Evolutionary conservation across 1,139 yeast genomes (phyloP).

Genomic region (Diutina rugosa): DNA sequence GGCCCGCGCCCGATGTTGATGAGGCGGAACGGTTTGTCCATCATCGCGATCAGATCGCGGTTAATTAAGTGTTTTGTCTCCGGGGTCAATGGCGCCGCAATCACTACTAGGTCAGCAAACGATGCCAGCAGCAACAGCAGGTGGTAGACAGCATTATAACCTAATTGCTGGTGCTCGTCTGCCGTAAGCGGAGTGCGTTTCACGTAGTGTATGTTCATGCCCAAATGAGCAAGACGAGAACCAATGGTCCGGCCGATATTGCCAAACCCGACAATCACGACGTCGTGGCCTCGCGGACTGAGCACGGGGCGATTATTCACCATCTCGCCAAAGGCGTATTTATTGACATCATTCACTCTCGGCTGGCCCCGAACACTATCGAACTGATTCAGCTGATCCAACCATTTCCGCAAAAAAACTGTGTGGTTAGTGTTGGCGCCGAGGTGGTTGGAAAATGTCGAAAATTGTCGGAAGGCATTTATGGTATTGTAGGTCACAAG

Average conservation of each 20-base stretch:
- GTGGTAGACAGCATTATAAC: constrained; percentile 34
- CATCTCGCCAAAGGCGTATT: constrained; percentile 33
- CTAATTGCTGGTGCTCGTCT: constrained; percentile 22
- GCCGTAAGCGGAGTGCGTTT: constrained; percentile 38
- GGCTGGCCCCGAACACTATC: not conserved
- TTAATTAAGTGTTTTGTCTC: constrained; percentile 48
- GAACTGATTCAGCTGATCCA: constrained; percentile 16
- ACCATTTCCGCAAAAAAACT: constrained; percentile 21
- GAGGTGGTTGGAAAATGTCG: constrained; percentile 32
- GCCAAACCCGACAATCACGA: constrained; percentile 69
- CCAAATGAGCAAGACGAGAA: constrained; percentile 38
- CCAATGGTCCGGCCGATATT: constrained; percentile 62
- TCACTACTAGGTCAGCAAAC: constrained; percentile 44
- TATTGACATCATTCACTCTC: constrained; percentile 15
- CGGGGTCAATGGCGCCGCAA: constrained; percentile 57
- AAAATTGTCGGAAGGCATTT: constrained; percentile 49
- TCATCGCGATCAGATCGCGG: constrained; percentile 28
- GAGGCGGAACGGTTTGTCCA: constrained; percentile 42
- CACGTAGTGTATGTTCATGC: constrained; percentile 55
- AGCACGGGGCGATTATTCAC: constrained; percentile 20
- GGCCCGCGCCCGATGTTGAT: constrained; percentile 73
- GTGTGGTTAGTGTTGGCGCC: constrained; percentile 22
- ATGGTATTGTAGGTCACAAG: constrained; percentile 49
- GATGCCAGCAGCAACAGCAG: constrained; percentile 13
- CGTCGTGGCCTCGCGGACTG: constrained; percentile 48